Evolutionary conservation across 2,329 filamentous ascomycete species (phyloP), one percentile per base, ranked within the genome.

Genomic region (Monilinia aucupariae): DNA sequence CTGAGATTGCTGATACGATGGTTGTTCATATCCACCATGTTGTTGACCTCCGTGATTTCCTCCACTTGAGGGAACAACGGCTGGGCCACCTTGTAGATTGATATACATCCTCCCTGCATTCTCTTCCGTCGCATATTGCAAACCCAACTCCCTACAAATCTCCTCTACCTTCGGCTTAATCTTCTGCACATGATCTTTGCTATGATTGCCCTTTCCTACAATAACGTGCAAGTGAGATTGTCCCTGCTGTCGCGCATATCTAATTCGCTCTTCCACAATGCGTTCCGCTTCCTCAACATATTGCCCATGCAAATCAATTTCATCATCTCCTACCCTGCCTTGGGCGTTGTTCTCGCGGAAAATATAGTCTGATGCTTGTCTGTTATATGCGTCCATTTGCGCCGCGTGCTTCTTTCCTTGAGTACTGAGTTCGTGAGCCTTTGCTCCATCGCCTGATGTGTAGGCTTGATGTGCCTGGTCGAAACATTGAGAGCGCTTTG

Each of bases 141-240:
- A 80, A 0, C 92, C 90, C 51, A 96, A 77, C 74, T 97, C 89
- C 55, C 80, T 83, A 76, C 93, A 96, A 55, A 97, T 81, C 79
- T 97, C 94, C 74, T 96, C 91, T 65, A 96, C 92, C 71, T 89
- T 97, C 73, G 94, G 89, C 3, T 94, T 93, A 75, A 99, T 94
- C 81, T 94, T 97, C 76, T 96, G 91, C 30, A 97, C 82, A 71
- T 94, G 89, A 68, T 87, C 84, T 12, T 78, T 79, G 58, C 86
- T 91, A 78, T 99, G 94, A 75, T 96, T 94, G 3, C 94, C 94
- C 77, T 93, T 96, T 27, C 89, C 87, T 74, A 97, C 97, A 80
- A 97, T 97, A 78, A 92, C 91, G 47, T 92, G 88, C 80, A 99
- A 97, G 74, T 97, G 97, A 76, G 85, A 96, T 72, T 94, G 94